A percentile compares a stretch with the other conserved stretches of the same genome.
phyloP scores from a whole-genome alignment of 164 flowering plant genomes.

The grape (Vitis vinifera) region ASM3070453v1 NC_081822.1:30316001-30316500 shows the following conservation, averaged over 20 bases:
- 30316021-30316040: constrained; percentile 47
- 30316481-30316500: neutral
- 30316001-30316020: constrained; percentile 32
- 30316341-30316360: constrained; percentile 29
- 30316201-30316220: constrained; percentile 32
- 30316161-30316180: constrained; percentile 26
- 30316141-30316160: constrained; percentile 8
- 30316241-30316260: constrained; percentile 45
- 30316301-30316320: constrained; percentile 50
- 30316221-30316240: constrained; percentile 22
- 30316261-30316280: constrained; percentile 17
- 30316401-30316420: constrained; percentile 28
- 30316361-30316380: constrained; percentile 37
- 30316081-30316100: too few relatives aligned
- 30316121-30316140: constrained; percentile 5
- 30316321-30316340: constrained; percentile 32
- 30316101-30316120: constrained; percentile 23
- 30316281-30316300: constrained; percentile 34
- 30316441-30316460: constrained; percentile 18
- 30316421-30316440: constrained; percentile 7
- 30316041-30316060: constrained; percentile 19
- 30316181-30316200: constrained; percentile 36
- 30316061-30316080: too few relatives aligned
- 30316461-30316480: constrained; percentile 39
- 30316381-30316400: constrained; percentile 35